Evolutionary conservation across 1,139 yeast species (phyloP).

Genomic region (Komagataea norvegica): DNA sequence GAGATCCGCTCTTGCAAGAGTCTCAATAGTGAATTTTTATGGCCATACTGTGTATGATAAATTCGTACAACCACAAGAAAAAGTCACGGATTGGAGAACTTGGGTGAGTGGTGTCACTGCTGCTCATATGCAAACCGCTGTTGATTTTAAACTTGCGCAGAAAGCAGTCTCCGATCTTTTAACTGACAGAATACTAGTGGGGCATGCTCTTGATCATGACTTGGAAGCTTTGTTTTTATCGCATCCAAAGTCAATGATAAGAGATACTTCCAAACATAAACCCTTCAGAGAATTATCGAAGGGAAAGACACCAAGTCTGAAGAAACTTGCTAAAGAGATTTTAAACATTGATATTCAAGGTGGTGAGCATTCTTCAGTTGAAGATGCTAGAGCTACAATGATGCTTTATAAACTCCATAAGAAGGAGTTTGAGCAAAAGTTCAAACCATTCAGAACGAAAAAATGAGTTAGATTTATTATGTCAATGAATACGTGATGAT

Average conservation of each 20-base stretch:
- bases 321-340: conserved; percentile 55
- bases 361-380: conserved; percentile 81
- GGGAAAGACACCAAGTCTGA: conserved; percentile 71
- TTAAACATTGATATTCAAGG: conserved; percentile 62
- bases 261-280: conserved; percentile 70
- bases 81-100: conserved; percentile 88
- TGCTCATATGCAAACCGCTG: conserved; percentile 60
- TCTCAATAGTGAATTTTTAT: conserved; percentile 77
- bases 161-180: conserved; percentile 44
- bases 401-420: conserved; percentile 59
- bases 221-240: conserved; percentile 59
- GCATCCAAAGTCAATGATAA: conserved; percentile 57
- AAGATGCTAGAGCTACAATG: conserved; percentile 90
- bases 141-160: conserved; percentile 64
- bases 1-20: conserved; percentile 75
- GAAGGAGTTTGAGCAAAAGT: conserved; percentile 50
- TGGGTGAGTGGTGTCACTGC: conserved; percentile 90
- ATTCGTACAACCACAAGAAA: conserved; percentile 69
- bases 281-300: conserved; percentile 55
- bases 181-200: conserved; percentile 57
- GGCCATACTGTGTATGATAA: conserved; percentile 69
- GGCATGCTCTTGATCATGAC: conserved; percentile 84
- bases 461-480: too few species aligned
- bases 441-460: conserved; percentile 3
- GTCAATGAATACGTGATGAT: too few species aligned